phyloP scores from a whole-genome alignment of 768 basidiomycete genomes.

The Leccinum olivaceopallidum region DNA sequence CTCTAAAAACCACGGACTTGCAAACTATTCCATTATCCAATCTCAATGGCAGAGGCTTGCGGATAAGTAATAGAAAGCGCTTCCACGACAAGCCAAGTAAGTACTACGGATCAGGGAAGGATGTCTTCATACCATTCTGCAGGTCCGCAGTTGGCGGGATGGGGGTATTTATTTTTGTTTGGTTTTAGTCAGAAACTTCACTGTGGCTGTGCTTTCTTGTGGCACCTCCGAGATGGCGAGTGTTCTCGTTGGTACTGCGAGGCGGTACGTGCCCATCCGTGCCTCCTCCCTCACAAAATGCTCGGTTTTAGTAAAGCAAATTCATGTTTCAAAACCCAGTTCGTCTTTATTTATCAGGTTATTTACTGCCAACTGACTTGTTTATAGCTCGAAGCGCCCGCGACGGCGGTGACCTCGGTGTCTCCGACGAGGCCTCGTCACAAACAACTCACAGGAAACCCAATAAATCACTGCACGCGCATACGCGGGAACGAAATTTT shows the following conservation, averaged over 20 bases:
- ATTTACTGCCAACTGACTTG: slow-evolving; percentile 1
- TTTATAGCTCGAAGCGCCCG: slow-evolving; percentile 17
- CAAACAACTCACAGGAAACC: background rate
- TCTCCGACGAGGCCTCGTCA: slow-evolving; percentile 3
- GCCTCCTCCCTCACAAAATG: slow-evolving; percentile 4
- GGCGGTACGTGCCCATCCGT: slow-evolving; percentile 12
- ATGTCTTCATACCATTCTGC: background rate
- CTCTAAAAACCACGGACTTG: background rate
- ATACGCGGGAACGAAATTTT: slow-evolving; percentile 25
- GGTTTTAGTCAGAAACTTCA: background rate
- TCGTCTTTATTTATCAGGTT: slow-evolving; percentile 13
- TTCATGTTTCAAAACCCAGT: slow-evolving; percentile 27
- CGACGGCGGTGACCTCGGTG: slow-evolving; percentile 15
- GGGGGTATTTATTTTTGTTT: slow-evolving; percentile 16
- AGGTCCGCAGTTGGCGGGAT: no score
- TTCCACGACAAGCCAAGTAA: background rate
- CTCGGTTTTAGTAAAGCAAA: slow-evolving; percentile 8
- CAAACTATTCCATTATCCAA: background rate
- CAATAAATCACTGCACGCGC: background rate
- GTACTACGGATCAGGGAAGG: background rate
- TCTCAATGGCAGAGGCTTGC: background rate
- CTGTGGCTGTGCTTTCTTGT: background rate
- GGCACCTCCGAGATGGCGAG: slow-evolving; percentile 15
- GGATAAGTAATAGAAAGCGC: background rate
- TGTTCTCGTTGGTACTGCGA: slow-evolving; percentile 12